These are phyloP conservation scores for Clavulina sp. DNA, from an alignment of 768 basidiomycete genomes.

Conservation along the genomic window DNA sequence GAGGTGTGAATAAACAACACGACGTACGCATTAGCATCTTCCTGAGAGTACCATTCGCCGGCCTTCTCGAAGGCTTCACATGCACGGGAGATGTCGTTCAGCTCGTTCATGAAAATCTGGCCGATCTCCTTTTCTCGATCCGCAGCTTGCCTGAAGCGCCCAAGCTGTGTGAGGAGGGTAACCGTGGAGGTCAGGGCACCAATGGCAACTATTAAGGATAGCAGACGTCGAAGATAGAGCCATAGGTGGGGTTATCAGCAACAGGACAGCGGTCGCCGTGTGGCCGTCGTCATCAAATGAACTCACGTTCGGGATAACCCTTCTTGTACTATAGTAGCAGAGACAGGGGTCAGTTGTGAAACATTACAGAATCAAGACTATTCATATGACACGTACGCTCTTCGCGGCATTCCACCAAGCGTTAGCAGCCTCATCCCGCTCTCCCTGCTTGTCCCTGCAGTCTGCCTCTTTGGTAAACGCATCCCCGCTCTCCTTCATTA, in stretches of 20 bases:
- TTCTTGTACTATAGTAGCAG: constrained; percentile 45
- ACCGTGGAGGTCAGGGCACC: constrained; percentile 76
- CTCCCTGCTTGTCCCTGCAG: constrained; percentile 75
- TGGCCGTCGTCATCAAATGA: background rate
- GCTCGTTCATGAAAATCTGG: constrained; percentile 36
- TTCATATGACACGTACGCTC: constrained; percentile 20
- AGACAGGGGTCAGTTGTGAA: background rate
- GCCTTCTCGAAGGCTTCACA: constrained; percentile 85
- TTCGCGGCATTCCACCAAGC: constrained; percentile 99
- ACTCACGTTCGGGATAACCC: constrained; percentile 64
- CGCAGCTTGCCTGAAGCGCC: constrained; percentile 92
- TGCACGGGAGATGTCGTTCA: constrained; percentile 61
- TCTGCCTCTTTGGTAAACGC: constrained; percentile 88
- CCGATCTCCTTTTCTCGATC: constrained; percentile 97
- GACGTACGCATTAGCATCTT: constrained; percentile 90
- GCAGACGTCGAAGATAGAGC: background rate
- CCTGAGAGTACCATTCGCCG: constrained; percentile 94
- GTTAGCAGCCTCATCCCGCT: constrained; percentile 87
- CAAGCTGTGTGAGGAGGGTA: constrained; percentile 58
- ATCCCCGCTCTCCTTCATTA: constrained; percentile 83
- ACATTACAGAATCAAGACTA: background rate
- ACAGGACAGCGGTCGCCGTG: background rate
- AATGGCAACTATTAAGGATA: constrained; percentile 56
- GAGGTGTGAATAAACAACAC: background rate
- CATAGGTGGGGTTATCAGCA: too few relatives aligned